These are phyloP conservation scores for Gynochthodes officinalis DNA, from an alignment of 257 asterid species.

Conservation along the genomic window DNA sequence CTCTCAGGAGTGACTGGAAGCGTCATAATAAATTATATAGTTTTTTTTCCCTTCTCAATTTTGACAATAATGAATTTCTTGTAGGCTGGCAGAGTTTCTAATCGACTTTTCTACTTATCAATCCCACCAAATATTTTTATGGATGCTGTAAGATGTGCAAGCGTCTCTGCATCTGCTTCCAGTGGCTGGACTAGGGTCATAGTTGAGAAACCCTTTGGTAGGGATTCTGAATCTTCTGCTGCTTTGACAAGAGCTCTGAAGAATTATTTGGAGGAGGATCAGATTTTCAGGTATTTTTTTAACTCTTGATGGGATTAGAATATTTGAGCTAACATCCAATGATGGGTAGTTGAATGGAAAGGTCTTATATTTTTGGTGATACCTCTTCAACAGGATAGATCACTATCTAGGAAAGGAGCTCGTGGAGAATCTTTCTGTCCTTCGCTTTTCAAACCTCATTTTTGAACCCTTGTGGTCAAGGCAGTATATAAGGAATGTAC, in stretches of 20 bases:
- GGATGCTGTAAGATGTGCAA: constrained; percentile 87
- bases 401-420: constrained; percentile 99
- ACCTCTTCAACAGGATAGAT: constrained; percentile 64
- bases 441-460: constrained; percentile 89
- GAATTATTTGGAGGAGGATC: constrained; percentile 84
- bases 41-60: not conserved
- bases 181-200: constrained; percentile 96
- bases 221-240: constrained; percentile 94
- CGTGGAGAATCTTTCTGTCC: constrained; percentile 93
- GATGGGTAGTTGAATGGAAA: too few relatives aligned
- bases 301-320: not conserved
- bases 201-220: constrained; percentile 97
- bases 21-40: not conserved
- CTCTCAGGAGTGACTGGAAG: not conserved
- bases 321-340: constrained; percentile 4
- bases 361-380: constrained; percentile 6
- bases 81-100: constrained; percentile 76
- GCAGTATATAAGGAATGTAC: constrained; percentile 91
- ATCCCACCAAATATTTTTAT: constrained; percentile 93
- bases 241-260: constrained; percentile 83
- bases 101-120: constrained; percentile 87
- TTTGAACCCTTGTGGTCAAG: constrained; percentile 98
- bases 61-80: constrained; percentile 19
- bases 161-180: constrained; percentile 75
- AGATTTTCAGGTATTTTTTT: constrained; percentile 67